Base-by-base conservation (phyloP, 305 asterid species). In the Solanum hybrid region DNA sequence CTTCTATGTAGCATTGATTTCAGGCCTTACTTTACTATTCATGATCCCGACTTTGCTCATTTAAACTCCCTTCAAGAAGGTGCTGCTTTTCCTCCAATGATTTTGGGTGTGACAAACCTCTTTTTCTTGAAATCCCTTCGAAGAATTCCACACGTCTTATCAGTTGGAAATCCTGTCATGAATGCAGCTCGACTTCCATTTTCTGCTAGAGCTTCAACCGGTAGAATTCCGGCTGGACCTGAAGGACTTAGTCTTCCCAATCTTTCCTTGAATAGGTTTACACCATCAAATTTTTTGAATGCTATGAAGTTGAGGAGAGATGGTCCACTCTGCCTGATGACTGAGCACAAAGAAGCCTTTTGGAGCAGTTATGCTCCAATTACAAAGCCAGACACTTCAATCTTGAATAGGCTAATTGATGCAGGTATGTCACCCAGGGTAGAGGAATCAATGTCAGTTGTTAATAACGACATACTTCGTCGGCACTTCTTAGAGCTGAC, bases 381-480 rank as follows among this genome's bases (percentile, higher is more conserved):
- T 86, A 97, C 98, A 75, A 97, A 96, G 91, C 99, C 98, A 8
- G 99, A 97, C 83, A 97, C 99, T 51, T 95, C 99, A 73, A 95
- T 97, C 91, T 92, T 97, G 93, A 97, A 97, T 91, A 93, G 99
- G 94, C 95, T 97, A 71, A 94, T 97, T 92, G 99, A 97, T 96
- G 99, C 99, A 75, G 99, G 99, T 89, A 64, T 96, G 95, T 97
- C 98, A 64, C 99, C 99, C 40, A 94, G 99, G 92, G 98, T 96
- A 90, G 99, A 97, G 92, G 99, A 97, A 95, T 96, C 99, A 4
- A 97, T 97, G 99, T 97, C 99, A 16, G 98, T 97, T 89, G 99
- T 97, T 89, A 97, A 96, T 94, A 97, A 97, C 69, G 99, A 97
- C 92, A 96, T 97, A 90, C 92, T 97, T 77, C 98, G 98, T 85